Conservation (phyloP, 805 yeast genomes). For the Phaffomyces antillensis region DNA sequence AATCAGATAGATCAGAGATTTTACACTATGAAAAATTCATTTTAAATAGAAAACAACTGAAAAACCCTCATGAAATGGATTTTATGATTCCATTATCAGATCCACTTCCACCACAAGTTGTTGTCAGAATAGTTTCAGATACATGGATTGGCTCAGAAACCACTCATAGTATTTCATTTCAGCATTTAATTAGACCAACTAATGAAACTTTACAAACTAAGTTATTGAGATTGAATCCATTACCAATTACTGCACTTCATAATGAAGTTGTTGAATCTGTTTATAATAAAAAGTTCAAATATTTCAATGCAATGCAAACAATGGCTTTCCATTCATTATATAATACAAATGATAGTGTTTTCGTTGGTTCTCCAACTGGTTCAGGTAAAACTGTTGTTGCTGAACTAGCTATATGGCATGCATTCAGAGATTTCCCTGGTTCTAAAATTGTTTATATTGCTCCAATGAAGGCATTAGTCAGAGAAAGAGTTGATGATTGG, state of each 20-base stretch:
- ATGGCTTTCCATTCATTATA: slow-evolving; percentile 91
- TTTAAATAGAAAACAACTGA: slow-evolving; percentile 50
- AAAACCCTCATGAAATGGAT: slow-evolving; percentile 62
- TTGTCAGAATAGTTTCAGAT: slow-evolving; percentile 75
- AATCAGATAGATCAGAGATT: slow-evolving; percentile 63
- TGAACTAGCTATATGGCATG: slow-evolving; percentile 96
- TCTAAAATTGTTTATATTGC: slow-evolving; percentile 91
- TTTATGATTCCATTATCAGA: slow-evolving; percentile 88
- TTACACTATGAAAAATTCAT: slow-evolving; percentile 80
- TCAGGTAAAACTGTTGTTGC: slow-evolving; percentile 98
- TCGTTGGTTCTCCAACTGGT: slow-evolving; percentile 98
- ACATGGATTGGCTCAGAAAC: slow-evolving; percentile 86
- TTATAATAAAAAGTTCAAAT: slow-evolving; percentile 62
- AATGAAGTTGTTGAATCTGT: slow-evolving; percentile 59
- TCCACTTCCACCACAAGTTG: slow-evolving; percentile 85
- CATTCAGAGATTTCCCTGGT: slow-evolving; percentile 76
- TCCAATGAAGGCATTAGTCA: slow-evolving; percentile 89
- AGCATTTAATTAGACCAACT: slow-evolving; percentile 81
- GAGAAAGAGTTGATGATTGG: slow-evolving; percentile 93
- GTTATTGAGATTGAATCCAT: slow-evolving; percentile 72
- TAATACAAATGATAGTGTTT: slow-evolving; percentile 68
- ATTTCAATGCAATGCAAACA: slow-evolving; percentile 98
- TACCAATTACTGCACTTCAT: slow-evolving; percentile 77
- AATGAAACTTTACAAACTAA: slow-evolving; percentile 83
- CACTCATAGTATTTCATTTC: slow-evolving; percentile 72